These are phyloP conservation scores for Novymonas esmeraldas DNA, from an alignment of 208 protist species.

Conservation along the genomic window DNA sequence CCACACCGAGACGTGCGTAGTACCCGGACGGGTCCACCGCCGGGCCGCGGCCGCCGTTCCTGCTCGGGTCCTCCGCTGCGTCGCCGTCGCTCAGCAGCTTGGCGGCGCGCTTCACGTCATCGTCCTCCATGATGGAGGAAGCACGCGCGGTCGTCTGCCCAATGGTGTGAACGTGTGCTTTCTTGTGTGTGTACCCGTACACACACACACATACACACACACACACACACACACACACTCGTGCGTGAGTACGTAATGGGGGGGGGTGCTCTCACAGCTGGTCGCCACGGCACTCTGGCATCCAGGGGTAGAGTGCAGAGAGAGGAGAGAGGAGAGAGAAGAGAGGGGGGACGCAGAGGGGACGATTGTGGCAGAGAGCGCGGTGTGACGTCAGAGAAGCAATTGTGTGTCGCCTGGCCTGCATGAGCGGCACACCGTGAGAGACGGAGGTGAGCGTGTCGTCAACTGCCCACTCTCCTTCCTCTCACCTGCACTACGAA, in stretches of 20 bases:
- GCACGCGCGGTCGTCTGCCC: too few relatives aligned
- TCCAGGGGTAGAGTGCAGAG: too few relatives aligned
- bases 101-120: conserved; percentile 24
- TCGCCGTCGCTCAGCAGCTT: conserved; percentile 30
- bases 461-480: background rate
- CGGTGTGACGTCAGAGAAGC: background rate
- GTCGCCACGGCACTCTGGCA: too few relatives aligned
- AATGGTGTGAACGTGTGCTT: too few relatives aligned
- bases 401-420: background rate
- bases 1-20: conserved; percentile 75
- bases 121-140: conserved; percentile 27
- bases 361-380: background rate
- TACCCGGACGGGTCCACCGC: conserved; percentile 66
- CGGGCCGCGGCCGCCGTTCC: background rate
- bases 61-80: conserved; percentile 9
- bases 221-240: background rate
- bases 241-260: background rate
- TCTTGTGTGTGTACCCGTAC: background rate
- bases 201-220: background rate
- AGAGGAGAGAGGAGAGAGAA: background rate
- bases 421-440: too few relatives aligned
- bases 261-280: background rate
- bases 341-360: background rate
- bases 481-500: too few relatives aligned
- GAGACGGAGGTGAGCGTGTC: too few relatives aligned